Base-by-base conservation (phyloP, 2,329 filamentous ascomycete genomes). In the Aspergillus sp. region DNA sequence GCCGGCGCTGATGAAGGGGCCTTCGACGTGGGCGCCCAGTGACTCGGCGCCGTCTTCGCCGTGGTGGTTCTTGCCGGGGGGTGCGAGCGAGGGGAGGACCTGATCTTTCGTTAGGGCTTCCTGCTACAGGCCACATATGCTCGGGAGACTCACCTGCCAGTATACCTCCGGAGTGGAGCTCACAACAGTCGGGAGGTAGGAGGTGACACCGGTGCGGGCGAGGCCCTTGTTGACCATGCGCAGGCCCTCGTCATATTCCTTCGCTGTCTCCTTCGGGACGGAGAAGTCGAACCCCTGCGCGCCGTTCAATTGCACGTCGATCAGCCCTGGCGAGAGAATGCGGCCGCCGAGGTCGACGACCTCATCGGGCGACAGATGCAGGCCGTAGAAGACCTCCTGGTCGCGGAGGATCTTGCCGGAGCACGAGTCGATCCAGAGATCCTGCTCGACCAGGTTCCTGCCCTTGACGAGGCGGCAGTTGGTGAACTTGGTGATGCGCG, bases 211-310 rank as follows among this genome's bases (percentile, higher is more conserved):
- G 1, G 82, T 93, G 46, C 74, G 64, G 17, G 86, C 71, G 32
- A 95, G 68, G 17, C 73, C 69, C 43, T 68, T 74, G 59, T 91
- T 91, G 39, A 89, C 69, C 36, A 76, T 68, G 42, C 68, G 69
- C 30, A 94, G 64, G n/a, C 75, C 78, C 56, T 84, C 80, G 36
- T 74, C 73, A 49, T 93, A 94, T 32, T 72, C 68, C 17, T 68
- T 62, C 60, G 73, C 75, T 48, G 81, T 75, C 11, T 78, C 58
- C 20, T 59, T 70, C n/a, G 82, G 75, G 7, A 86, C 68, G 1
- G 85, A 91, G 58, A 93, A 94, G 65, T 94, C 89, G 67, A 94
- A 93, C 35, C 86, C 86, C 50, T 86, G 89, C 7, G 83, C 86
- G 29, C 88, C 88, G 51, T 95, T 95, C 46, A 95, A 77, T 60